phyloP scores from a whole-genome alignment of 176 grass and related monocot genomes.

The Juncus effusus region DNA sequence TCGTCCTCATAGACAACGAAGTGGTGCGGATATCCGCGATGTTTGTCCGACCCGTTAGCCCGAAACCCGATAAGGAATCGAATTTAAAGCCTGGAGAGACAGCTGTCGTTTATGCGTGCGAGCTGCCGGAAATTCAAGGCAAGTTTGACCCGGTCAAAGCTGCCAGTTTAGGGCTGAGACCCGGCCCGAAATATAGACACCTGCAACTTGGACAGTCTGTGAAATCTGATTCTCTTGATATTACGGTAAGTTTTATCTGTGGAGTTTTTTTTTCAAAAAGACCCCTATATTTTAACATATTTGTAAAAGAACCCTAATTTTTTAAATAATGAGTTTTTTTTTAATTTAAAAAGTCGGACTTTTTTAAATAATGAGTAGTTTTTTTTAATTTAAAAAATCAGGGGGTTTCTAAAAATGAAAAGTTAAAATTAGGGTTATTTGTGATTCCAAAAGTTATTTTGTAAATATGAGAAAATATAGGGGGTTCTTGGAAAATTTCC shows the following conservation, averaged over 20 bases:
- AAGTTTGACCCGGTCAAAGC: constrained; percentile 94
- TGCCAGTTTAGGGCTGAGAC: constrained; percentile 54
- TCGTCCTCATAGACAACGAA: constrained; percentile 81
- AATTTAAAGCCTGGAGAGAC: constrained; percentile 69
- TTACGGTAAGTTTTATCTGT: constrained; percentile 45
- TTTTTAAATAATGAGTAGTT: no score
- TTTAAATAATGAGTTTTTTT: no score
- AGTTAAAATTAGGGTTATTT: no score
- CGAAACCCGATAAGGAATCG: constrained; percentile 31
- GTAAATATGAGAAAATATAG: no score
- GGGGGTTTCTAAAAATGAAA: no score
- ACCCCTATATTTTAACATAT: no score
- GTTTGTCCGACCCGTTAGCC: constrained; percentile 57
- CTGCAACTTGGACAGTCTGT: constrained; percentile 94
- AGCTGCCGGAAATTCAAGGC: constrained; percentile 88
- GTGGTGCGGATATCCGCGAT: constrained; percentile 85
- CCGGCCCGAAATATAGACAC: constrained; percentile 79
- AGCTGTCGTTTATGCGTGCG: constrained; percentile 85
- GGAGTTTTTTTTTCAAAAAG: not conserved
- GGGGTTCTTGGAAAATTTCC: no score
- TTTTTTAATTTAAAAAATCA: no score
- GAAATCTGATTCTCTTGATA: constrained; percentile 52
- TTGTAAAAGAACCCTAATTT: no score
- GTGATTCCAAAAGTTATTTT: no score
- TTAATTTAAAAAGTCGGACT: no score